Evolutionary conservation across 345 rosid species (phyloP), one percentile per base, ranked within the genome.

Genomic region (Eucalyptus viminalis): DNA sequence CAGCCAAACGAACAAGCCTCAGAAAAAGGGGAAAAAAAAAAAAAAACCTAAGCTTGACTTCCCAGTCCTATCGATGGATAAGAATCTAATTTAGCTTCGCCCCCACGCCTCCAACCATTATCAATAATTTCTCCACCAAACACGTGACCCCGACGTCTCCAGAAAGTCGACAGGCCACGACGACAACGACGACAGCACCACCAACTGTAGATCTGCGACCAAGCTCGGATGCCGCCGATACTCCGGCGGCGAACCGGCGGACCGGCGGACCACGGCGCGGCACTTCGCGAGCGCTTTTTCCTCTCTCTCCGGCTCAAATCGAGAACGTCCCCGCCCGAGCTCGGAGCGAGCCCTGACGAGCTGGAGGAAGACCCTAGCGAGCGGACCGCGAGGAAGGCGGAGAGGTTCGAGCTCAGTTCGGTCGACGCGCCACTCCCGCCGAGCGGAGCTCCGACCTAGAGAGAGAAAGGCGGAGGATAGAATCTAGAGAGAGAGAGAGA

Each of bases 1-100:
- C 34, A 29, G 34, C 69, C 69, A 13, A 29, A 29, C 34, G 69
- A 62, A 13, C 69, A 62, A 62, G 0, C 31, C 69, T 62, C 58
- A 53, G 0, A 19, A 53, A 53, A 53, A 53, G n/a, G 7, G 10
- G 21, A 85, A 60, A 87, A 17, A 45, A 87, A 31, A n/a, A 80
- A 87, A 53, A 24, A 86, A 86, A 81, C 93, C 91, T 88, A 91
- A 91, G 90, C 90, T 89, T 91, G 91, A 27, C 62, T 31, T 49
- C 25, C 72, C 14, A 34, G 69, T 62, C 69, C 53, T 51, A 21
- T 53, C 88, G 60, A 81, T 45, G 45, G 37, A 19, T 11, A 76
- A 62, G 44, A 80, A 76, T 58, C 89, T 40, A 54, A 19, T 67
- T 87, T 72, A 44, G 89, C 94, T 94, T 92, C 90, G 72, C 91